A percentile compares a stretch with the other conserved stretches of the same genome.
phyloP scores from a whole-genome alignment of 75 land plant genomes.

The Pseudotsuga menziesii region DNA sequence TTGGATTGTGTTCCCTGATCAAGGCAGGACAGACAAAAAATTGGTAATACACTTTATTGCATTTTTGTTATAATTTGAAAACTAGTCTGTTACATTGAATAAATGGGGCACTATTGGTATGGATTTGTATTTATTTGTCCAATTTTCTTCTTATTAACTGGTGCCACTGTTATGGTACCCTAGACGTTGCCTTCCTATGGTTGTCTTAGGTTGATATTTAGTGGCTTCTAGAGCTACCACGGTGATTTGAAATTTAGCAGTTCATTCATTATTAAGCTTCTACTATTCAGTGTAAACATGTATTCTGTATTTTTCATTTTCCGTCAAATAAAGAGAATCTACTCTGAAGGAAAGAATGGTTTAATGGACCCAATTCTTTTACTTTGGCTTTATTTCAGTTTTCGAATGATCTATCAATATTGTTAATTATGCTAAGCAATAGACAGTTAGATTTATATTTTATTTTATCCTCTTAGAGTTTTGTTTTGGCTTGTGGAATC shows the following conservation, averaged over 20 bases:
- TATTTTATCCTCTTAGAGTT: neutral
- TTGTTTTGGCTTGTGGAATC: neutral
- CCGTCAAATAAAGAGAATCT: neutral
- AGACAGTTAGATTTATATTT: neutral
- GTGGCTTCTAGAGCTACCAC: no score
- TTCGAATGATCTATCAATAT: neutral
- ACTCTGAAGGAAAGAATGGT: neutral
- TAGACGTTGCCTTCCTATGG: neutral
- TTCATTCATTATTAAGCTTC: neutral
- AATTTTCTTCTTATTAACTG: neutral
- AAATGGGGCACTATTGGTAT: neutral
- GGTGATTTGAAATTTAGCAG: no score
- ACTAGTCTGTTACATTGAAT: conserved; percentile 1
- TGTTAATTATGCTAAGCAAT: neutral
- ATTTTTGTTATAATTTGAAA: neutral
- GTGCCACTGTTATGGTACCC: neutral
- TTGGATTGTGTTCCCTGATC: neutral
- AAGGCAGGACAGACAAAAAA: no score
- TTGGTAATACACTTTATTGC: neutral
- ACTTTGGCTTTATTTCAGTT: neutral
- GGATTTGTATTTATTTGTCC: neutral
- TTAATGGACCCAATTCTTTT: neutral
- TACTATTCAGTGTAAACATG: neutral
- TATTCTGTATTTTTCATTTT: neutral
- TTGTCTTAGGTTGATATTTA: no score